These are phyloP conservation scores for Exsudoporus frostii DNA, from an alignment of 768 basidiomycete species.

Conservation along the genomic window DNA sequence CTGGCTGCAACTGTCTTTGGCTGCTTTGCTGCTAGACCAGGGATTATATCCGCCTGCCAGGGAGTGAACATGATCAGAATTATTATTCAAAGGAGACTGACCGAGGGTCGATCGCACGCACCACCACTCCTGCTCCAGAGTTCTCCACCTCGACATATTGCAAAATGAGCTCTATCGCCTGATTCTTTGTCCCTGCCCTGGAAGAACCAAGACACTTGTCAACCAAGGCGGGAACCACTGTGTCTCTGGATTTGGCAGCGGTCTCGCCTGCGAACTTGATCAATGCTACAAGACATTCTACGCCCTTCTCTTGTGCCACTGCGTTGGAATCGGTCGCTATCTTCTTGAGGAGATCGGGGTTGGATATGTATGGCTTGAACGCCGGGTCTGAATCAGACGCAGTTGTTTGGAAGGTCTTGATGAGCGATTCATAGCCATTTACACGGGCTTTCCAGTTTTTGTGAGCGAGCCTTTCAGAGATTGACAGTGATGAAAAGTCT, in stretches of 20 bases:
- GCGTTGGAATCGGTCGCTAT: conserved; percentile 90
- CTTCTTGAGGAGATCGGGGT: conserved; percentile 77
- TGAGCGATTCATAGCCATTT: conserved; percentile 85
- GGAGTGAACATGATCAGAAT: conserved; percentile 27
- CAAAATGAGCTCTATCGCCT: conserved; percentile 79
- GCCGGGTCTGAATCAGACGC: conserved; percentile 92
- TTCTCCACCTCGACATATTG: conserved; percentile 96
- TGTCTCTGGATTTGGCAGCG: conserved; percentile 74
- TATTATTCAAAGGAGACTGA: conserved; percentile 26
- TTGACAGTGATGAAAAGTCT: conserved; percentile 79
- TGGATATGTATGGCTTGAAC: conserved; percentile 84
- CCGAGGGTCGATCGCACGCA: conserved; percentile 45
- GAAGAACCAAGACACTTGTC: conserved; percentile 95
- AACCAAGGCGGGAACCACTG: conserved; percentile 85
- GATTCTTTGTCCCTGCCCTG: conserved; percentile 84
- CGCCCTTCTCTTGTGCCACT: conserved; percentile 96
- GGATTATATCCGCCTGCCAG: conserved; percentile 68
- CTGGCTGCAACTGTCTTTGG: conserved; percentile 88
- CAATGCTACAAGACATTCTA: conserved; percentile 82
- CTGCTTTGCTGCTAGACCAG: conserved; percentile 87
- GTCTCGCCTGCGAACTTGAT: conserved; percentile 92
- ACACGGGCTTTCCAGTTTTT: conserved; percentile 99
- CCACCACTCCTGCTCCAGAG: conserved; percentile 80
- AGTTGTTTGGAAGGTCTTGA: conserved; percentile 83
- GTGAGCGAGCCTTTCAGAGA: conserved; percentile 80